Conservation (phyloP, 2,329 filamentous ascomycete genomes). For the Helotiales sp. region DNA sequence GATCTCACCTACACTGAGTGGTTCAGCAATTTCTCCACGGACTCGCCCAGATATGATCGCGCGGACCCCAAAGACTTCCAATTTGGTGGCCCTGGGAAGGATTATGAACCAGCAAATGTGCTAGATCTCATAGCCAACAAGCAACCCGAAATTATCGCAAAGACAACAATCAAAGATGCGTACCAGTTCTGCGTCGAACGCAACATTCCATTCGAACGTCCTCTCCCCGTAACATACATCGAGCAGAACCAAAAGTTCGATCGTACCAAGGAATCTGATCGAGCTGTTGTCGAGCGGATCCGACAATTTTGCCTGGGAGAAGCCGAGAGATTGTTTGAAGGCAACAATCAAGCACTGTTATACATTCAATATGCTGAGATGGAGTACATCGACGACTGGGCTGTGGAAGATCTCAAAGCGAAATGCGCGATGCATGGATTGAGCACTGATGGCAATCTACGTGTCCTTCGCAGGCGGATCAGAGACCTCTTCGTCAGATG, state of each 20-base stretch:
- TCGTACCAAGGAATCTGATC: not conserved
- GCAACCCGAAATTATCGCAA: not conserved
- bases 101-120: conserved; percentile 7
- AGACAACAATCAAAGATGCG: not conserved
- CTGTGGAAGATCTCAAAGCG: not conserved
- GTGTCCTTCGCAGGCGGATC: not conserved
- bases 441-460: not conserved
- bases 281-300: conserved; percentile 14
- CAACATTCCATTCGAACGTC: not conserved
- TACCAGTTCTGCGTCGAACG: not conserved
- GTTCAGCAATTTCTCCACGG: not conserved
- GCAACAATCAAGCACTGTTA: conserved; percentile 2
- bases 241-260: conserved; percentile 10
- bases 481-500: not conserved
- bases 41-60: not conserved
- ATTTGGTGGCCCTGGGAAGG: not conserved
- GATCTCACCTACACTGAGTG: not conserved
- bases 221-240: not conserved
- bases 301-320: conserved; percentile 3
- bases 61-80: not conserved
- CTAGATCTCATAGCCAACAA: conserved; percentile 9
- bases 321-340: conserved; percentile 6
- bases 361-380: conserved; percentile 5
- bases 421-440: not conserved
- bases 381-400: conserved; percentile 12